phyloP scores from a whole-genome alignment of 2,329 filamentous ascomycete genomes.

The Fusarium tjaetaba region DNA sequence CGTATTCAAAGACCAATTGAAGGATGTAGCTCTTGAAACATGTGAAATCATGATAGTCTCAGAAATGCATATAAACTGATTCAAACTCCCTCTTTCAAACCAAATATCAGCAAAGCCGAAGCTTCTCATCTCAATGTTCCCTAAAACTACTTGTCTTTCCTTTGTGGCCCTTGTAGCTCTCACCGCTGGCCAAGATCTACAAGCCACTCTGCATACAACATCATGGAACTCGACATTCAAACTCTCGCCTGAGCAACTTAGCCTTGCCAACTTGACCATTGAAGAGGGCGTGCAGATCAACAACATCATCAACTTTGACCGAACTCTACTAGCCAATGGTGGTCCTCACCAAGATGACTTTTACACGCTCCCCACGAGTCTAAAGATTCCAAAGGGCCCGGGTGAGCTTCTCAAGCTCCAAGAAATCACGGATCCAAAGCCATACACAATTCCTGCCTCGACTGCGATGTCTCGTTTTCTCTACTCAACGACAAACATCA shows the following conservation, averaged over 20 bases:
- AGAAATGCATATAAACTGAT: background rate
- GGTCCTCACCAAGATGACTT: background rate
- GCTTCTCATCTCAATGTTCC: background rate
- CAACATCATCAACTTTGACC: background rate
- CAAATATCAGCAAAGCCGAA: accelerated
- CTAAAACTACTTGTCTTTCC: background rate
- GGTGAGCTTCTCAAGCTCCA: background rate
- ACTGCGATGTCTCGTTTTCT: background rate
- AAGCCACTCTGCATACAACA: background rate
- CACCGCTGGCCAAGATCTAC: background rate
- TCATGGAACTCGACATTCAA: background rate
- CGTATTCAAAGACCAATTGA: background rate
- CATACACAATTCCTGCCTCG: background rate
- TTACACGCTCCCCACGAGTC: background rate
- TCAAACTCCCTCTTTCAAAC: background rate
- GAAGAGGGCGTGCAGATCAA: background rate
- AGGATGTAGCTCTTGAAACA: background rate
- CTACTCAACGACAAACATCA: background rate
- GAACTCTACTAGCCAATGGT: background rate
- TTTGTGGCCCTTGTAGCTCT: background rate
- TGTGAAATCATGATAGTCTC: background rate
- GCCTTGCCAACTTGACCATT: background rate
- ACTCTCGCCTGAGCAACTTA: background rate
- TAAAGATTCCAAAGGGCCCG: background rate
- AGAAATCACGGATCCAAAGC: background rate